Percentiles rank a stretch among this genome's conserved stretches.
Conservation (phyloP, 305 asterid species). For the Rubia tinctorum region DNA sequence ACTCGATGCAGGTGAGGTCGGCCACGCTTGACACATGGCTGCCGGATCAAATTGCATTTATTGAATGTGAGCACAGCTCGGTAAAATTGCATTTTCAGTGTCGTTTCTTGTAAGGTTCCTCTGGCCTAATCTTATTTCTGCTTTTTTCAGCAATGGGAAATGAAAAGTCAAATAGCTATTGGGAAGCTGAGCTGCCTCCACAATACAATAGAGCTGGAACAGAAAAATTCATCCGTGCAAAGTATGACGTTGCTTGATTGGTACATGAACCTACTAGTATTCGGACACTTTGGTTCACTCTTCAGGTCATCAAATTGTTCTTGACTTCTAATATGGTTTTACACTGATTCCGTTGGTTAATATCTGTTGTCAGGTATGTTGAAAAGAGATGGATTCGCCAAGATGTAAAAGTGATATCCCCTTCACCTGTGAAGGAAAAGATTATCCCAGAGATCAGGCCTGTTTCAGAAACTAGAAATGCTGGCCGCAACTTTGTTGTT, state of each 20-base stretch:
- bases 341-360: not conserved
- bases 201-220: slow-evolving; percentile 86
- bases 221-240: slow-evolving; percentile 93
- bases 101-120: slow-evolving; percentile 9
- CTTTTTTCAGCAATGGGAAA: slow-evolving; percentile 82
- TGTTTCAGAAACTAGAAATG: slow-evolving; percentile 48
- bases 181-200: slow-evolving; percentile 98
- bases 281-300: slow-evolving; percentile 11
- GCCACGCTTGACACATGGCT: slow-evolving; percentile 99
- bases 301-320: slow-evolving; percentile 6
- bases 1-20: slow-evolving; percentile 71
- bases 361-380: slow-evolving; percentile 56
- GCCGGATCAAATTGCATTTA: slow-evolving; percentile 93
- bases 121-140: slow-evolving; percentile 17
- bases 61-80: slow-evolving; percentile 59
- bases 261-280: slow-evolving; percentile 19
- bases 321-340: not conserved
- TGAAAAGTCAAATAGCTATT: slow-evolving; percentile 82
- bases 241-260: slow-evolving; percentile 52
- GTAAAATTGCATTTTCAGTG: slow-evolving; percentile 8
- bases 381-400: slow-evolving; percentile 84
- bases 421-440: slow-evolving; percentile 51
- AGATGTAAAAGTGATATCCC: slow-evolving; percentile 50
- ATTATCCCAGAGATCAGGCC: slow-evolving; percentile 42
- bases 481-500: slow-evolving; percentile 41